phyloP scores from a whole-genome alignment of 2,329 filamentous ascomycete genomes.

The Xylariales sp. region DNA sequence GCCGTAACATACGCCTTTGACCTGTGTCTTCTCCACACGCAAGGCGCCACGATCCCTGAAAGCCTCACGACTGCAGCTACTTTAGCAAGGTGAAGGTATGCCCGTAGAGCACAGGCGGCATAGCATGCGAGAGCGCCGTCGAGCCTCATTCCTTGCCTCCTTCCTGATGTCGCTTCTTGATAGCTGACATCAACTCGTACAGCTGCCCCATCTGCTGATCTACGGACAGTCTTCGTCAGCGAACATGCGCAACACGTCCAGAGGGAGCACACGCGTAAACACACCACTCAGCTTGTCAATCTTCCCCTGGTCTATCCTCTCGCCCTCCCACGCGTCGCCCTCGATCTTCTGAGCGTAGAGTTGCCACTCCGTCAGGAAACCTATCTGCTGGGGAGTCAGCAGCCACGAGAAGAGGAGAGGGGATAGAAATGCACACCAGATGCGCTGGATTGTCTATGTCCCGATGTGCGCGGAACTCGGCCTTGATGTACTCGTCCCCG shows the following conservation, averaged over 20 bases:
- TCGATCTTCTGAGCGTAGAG: constrained; percentile 89
- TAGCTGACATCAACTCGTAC: constrained; percentile 62
- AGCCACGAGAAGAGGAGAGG: neutral
- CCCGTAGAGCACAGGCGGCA: too few species aligned
- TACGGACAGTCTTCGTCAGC: constrained; percentile 30
- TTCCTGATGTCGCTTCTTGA: constrained; percentile 6
- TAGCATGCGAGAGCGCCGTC: too few species aligned
- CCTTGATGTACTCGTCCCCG: constrained; percentile 89
- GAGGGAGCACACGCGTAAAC: constrained; percentile 26
- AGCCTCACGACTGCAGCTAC: too few species aligned
- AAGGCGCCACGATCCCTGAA: too few species aligned
- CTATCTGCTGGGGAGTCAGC: constrained; percentile 57
- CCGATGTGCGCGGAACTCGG: constrained; percentile 82
- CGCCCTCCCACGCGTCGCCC: constrained; percentile 78
- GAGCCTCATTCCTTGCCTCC: constrained; percentile 3
- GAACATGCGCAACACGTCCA: neutral
- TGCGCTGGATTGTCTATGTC: constrained; percentile 87
- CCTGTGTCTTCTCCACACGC: too few species aligned
- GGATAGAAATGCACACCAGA: constrained; percentile 54
- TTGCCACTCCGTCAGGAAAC: constrained; percentile 96
- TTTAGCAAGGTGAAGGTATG: too few species aligned
- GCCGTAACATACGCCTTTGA: too few species aligned
- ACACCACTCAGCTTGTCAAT: constrained; percentile 91
- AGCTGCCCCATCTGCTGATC: constrained; percentile 91
- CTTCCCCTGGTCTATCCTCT: constrained; percentile 77